phyloP scores from a whole-genome alignment of 2,329 filamentous ascomycete genomes.

The Neofusicoccum kwambonambiense region DNA sequence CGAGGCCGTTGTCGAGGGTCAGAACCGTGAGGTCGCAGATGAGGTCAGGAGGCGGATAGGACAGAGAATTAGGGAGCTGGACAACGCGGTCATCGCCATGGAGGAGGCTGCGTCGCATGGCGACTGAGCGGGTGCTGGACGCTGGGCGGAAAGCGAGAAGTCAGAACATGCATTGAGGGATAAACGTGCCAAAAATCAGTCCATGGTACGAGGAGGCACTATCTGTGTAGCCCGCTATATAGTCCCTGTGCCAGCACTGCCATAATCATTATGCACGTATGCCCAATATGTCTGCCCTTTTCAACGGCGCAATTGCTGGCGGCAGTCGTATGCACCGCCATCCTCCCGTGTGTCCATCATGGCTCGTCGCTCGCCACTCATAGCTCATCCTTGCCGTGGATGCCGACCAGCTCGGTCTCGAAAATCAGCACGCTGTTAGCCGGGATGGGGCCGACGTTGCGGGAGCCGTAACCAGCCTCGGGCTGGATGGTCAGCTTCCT shows the following conservation, averaged over 20 bases:
- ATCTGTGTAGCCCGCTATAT: neutral
- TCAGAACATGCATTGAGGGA: neutral
- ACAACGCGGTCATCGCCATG: constrained; percentile 51
- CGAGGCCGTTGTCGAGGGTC: constrained; percentile 41
- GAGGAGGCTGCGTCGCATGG: constrained; percentile 46
- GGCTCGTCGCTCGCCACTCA: neutral
- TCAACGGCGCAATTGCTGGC: neutral
- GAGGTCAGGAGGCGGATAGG: constrained; percentile 54
- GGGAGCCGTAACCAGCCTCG: constrained; percentile 75
- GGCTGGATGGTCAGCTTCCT: constrained; percentile 86
- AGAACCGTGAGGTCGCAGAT: constrained; percentile 43
- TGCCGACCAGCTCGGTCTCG: constrained; percentile 78
- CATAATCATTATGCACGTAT: neutral
- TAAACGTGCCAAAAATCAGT: neutral
- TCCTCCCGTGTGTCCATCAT: neutral
- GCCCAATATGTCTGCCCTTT: neutral
- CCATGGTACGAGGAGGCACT: neutral
- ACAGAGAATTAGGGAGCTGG: constrained; percentile 53
- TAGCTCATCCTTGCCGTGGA: constrained; percentile 15
- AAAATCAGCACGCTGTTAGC: constrained; percentile 83
- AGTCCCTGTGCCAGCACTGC: neutral
- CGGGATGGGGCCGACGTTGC: constrained; percentile 73
- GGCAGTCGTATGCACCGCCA: neutral
- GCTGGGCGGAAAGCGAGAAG: neutral
- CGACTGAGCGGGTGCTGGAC: neutral